These are phyloP conservation scores for Gelatoporia subvermispora DNA, from an alignment of 768 basidiomycete species.

Conservation along the genomic window DNA sequence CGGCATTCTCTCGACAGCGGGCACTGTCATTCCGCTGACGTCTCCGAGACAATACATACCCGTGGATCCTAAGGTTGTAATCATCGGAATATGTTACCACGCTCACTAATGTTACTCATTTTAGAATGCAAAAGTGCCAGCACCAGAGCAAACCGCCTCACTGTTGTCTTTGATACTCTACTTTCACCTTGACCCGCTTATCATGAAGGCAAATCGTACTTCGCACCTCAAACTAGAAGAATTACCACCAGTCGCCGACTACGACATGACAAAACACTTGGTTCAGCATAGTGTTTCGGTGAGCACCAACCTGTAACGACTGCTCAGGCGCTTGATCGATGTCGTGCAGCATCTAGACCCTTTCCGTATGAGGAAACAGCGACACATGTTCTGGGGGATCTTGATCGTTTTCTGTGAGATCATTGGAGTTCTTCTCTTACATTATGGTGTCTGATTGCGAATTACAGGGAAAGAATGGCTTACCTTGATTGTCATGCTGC, in stretches of 20 bases:
- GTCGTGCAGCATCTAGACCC: conserved; percentile 31
- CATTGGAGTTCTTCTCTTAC: not conserved
- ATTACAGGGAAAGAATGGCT: conserved; percentile 14
- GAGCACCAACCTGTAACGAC: not conserved
- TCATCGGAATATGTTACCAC: not conserved
- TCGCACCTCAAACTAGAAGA: conserved; percentile 28
- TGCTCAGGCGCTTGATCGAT: not conserved
- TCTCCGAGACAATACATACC: conserved; percentile 37
- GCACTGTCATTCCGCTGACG: conserved; percentile 32
- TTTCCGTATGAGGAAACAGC: conserved; percentile 19
- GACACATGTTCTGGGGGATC: conserved; percentile 33
- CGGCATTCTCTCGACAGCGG: conserved; percentile 29
- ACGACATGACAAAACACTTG: conserved; percentile 23
- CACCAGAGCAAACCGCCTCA: conserved; percentile 43
- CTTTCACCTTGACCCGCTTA: conserved; percentile 34
- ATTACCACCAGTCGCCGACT: conserved; percentile 31
- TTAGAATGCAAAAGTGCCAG: conserved; percentile 19
- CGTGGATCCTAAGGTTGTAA: conserved; percentile 29
- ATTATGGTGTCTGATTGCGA: not conserved
- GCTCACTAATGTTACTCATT: not conserved
- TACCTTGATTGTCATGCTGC: conserved; percentile 11
- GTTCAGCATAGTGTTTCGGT: conserved; percentile 19
- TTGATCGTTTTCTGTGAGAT: conserved; percentile 22
- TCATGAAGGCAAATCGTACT: conserved; percentile 25
- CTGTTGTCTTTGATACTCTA: conserved; percentile 36